A percentile compares a stretch with the other conserved stretches of the same genome.
Conservation (phyloP, 495 filamentous ascomycete species). For the Xylaria nigripes region DNA sequence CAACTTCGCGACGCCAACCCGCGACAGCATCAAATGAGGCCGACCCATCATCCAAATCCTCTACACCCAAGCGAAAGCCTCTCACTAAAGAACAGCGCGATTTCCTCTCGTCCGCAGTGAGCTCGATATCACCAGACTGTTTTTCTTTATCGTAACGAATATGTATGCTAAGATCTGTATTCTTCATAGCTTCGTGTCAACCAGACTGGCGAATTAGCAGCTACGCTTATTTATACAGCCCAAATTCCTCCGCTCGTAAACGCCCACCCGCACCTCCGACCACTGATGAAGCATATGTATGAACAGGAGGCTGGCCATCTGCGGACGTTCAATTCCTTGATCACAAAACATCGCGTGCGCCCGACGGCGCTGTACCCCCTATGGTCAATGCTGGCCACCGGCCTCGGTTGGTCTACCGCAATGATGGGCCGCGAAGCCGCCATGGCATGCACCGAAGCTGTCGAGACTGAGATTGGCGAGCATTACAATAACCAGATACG, state of each 20-base stretch:
- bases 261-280: conserved; percentile 76
- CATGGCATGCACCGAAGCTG: conserved; percentile 97
- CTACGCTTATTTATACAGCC: conserved; percentile 74
- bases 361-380: conserved; percentile 91
- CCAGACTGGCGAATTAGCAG: conserved; percentile 83
- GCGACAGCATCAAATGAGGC: conserved; percentile 7
- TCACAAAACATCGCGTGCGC: conserved; percentile 82
- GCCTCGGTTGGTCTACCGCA: conserved; percentile 81
- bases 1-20: neutral
- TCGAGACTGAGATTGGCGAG: conserved; percentile 93
- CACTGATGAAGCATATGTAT: conserved; percentile 96
- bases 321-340: conserved; percentile 69
- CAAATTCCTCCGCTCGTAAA: conserved; percentile 67
- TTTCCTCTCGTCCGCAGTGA: conserved; percentile 69
- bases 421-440: conserved; percentile 88
- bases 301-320: conserved; percentile 90
- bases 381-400: conserved; percentile 77
- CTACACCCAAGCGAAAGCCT: conserved; percentile 41
- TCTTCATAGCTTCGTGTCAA: conserved; percentile 62
- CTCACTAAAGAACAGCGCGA: conserved; percentile 61
- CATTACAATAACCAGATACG: conserved; percentile 94
- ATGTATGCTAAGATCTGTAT: conserved; percentile 7
- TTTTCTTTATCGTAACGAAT: neutral
- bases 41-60: conserved; percentile 6
- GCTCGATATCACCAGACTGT: conserved; percentile 12